phyloP scores from a whole-genome alignment of 352 stramenopile species.

The Sclerospora graminicola region DNA sequence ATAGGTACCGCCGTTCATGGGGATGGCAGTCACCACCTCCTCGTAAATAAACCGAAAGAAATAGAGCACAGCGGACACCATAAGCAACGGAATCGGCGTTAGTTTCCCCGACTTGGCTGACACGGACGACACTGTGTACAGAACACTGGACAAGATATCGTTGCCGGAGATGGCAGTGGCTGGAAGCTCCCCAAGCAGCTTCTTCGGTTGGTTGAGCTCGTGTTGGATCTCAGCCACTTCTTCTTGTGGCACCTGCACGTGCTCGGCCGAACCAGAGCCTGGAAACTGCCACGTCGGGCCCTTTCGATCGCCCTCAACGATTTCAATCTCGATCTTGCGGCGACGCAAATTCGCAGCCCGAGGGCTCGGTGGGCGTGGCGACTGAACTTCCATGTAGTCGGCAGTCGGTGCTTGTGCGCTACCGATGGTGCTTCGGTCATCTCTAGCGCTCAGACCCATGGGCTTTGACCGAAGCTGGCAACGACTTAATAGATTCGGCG shows the following conservation, averaged over 20 bases:
- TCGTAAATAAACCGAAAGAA: conserved; percentile 77
- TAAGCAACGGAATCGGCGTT: conserved; percentile 58
- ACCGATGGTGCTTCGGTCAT: conserved; percentile 6
- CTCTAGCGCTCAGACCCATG: conserved; percentile 12
- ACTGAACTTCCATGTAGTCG: conserved; percentile 18
- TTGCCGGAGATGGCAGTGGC: conserved; percentile 85
- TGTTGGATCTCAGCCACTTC: conserved; percentile 29
- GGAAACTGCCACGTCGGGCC: conserved; percentile 35
- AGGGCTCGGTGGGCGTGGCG: conserved; percentile 11
- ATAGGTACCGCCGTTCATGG: conserved; percentile 86
- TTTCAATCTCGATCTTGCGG: conserved; percentile 41
- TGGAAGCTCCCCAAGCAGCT: conserved; percentile 50
- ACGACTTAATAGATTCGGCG: background rate
- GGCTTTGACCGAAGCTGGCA: background rate
- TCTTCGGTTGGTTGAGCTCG: conserved; percentile 16
- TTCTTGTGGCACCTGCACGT: conserved; percentile 21
- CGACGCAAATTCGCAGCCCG: conserved; percentile 21
- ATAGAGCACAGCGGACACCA: conserved; percentile 55
- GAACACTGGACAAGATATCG: conserved; percentile 79
- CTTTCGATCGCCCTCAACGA: conserved; percentile 16
- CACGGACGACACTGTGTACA: conserved; percentile 50
- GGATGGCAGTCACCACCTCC: conserved; percentile 82
- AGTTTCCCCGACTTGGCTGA: conserved; percentile 54
- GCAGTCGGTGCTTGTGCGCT: conserved; percentile 10
- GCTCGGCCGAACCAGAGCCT: conserved; percentile 21